phyloP scores from a whole-genome alignment of 164 flowering plant genomes.

The Stephania japonica region DNA sequence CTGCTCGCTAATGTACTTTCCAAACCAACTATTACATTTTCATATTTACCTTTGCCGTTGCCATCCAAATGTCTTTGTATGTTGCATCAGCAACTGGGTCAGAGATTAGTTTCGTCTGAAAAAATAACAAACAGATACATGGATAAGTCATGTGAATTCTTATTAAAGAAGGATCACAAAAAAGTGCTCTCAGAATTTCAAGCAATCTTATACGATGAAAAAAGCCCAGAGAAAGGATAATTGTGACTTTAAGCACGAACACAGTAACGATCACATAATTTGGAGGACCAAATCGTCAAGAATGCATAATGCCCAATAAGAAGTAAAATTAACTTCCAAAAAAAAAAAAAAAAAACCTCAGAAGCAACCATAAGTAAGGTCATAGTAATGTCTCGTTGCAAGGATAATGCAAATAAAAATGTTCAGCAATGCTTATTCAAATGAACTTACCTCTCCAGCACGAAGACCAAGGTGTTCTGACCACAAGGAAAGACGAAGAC shows the following conservation, averaged over 20 bases:
- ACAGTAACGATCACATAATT: neutral
- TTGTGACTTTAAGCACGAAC: neutral
- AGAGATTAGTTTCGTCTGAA: conserved; percentile 49
- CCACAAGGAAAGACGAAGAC: conserved; percentile 81
- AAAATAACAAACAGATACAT: neutral
- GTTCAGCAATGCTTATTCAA: conserved; percentile 4
- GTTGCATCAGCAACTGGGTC: conserved; percentile 84
- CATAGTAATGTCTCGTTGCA: neutral
- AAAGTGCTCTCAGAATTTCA: neutral
- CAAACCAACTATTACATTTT: neutral
- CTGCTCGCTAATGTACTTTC: neutral
- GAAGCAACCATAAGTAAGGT: neutral
- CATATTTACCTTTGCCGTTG: conserved; percentile 78
- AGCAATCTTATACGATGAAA: neutral
- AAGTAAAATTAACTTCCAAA: neutral
- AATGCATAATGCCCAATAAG: neutral
- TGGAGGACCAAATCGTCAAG: neutral
- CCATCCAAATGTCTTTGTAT: conserved; percentile 87
- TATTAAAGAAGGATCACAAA: neutral
- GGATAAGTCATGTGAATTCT: neutral
- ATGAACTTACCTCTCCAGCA: conserved; percentile 55
- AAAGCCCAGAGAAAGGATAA: neutral
- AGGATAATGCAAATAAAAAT: neutral
- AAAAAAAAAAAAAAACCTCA: neutral
- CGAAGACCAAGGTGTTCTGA: conserved; percentile 82